Percentiles rank a stretch among this genome's conserved stretches.
Conservation (phyloP, 805 yeast species). For the Ogataea naganishii region DNA sequence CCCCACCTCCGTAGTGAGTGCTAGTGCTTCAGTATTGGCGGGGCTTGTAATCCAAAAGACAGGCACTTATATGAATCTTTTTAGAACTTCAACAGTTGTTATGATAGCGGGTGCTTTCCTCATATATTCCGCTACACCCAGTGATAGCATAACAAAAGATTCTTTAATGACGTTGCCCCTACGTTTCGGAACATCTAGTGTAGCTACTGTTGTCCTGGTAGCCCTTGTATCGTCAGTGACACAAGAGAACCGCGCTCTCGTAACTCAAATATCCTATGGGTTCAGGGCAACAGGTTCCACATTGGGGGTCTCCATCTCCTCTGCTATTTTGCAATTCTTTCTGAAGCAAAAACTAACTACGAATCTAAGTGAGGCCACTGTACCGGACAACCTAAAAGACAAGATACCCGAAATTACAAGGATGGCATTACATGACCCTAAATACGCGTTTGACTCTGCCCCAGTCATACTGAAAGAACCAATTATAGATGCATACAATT, state of each 20-base stretch:
- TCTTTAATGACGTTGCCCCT: slow-evolving; percentile 38
- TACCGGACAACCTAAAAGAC: slow-evolving; percentile 12
- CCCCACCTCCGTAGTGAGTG: slow-evolving; percentile 58
- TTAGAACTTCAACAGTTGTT: slow-evolving; percentile 31
- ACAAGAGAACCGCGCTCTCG: slow-evolving; percentile 63
- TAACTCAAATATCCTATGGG: slow-evolving; percentile 83
- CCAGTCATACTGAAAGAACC: slow-evolving; percentile 42
- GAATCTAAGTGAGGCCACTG: slow-evolving; percentile 8
- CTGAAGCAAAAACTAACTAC: slow-evolving; percentile 7
- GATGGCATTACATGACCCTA: slow-evolving; percentile 14
- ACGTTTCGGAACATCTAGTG: slow-evolving; percentile 59
- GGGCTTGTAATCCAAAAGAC: slow-evolving; percentile 63
- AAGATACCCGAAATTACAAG: slow-evolving; percentile 6
- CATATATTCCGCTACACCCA: slow-evolving; percentile 17
- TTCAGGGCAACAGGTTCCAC: slow-evolving; percentile 50
- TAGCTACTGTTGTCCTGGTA: slow-evolving; percentile 62
- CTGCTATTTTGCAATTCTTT: slow-evolving; percentile 34
- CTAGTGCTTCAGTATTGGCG: slow-evolving; percentile 56
- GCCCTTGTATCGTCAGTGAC: slow-evolving; percentile 75
- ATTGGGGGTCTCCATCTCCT: slow-evolving; percentile 40
- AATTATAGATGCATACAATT: slow-evolving; percentile 38
- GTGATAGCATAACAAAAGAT: slow-evolving; percentile 23
- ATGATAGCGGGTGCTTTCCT: slow-evolving; percentile 38
- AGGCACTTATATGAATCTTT: slow-evolving; percentile 50
- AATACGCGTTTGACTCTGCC: slow-evolving; percentile 25